Conservation (phyloP, 345 rosid genomes). For the Bretschneidera sinensis region DNA sequence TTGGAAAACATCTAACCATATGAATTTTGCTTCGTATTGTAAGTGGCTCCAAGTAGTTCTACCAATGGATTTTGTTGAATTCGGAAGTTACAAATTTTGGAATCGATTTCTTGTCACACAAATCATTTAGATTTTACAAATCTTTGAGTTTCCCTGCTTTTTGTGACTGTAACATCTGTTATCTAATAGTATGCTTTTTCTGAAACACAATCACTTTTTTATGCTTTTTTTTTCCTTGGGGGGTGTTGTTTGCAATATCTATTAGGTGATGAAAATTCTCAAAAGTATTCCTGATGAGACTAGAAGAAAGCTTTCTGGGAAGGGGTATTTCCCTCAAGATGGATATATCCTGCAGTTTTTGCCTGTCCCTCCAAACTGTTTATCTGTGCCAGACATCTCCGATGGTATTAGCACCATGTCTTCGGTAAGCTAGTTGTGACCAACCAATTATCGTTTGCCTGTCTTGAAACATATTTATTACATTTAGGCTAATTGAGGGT, state of each 20-base stretch:
- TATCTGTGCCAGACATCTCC: conserved; percentile 83
- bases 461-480: not conserved
- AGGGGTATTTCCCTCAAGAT: conserved; percentile 89
- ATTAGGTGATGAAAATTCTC: conserved; percentile 73
- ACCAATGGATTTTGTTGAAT: not conserved
- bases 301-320: conserved; percentile 62
- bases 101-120: not conserved
- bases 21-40: too few species aligned
- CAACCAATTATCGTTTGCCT: not conserved
- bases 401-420: conserved; percentile 85
- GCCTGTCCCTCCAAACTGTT: conserved; percentile 96
- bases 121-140: conserved; percentile 11
- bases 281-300: conserved; percentile 64
- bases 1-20: too few species aligned
- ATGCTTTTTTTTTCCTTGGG: not conserved
- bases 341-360: conserved; percentile 70
- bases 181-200: not conserved
- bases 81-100: not conserved
- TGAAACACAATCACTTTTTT: conserved; percentile 2
- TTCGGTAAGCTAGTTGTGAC: conserved; percentile 48
- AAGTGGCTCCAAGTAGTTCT: not conserved
- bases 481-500: not conserved
- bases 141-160: not conserved
- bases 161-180: not conserved
- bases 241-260: not conserved